Percentiles rank a stretch among this genome's conserved stretches.
Conservation (phyloP, 768 basidiomycete species). For the Kwoniella sp. region DNA sequence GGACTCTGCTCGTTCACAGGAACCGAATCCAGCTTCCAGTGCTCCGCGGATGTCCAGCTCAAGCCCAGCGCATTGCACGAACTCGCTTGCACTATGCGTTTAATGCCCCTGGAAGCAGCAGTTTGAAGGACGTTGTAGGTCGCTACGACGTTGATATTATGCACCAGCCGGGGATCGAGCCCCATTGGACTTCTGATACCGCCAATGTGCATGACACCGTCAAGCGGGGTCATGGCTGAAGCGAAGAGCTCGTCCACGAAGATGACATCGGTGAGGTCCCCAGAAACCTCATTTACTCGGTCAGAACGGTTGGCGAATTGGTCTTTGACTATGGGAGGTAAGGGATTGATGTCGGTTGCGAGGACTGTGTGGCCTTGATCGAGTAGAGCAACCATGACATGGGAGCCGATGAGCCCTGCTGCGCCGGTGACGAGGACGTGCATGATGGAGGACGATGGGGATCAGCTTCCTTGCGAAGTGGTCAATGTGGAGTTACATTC, state of each 20-base stretch:
- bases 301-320: constrained; percentile 3
- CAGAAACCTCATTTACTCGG: constrained; percentile 11
- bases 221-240: constrained; percentile 5
- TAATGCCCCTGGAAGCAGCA: constrained; percentile 35
- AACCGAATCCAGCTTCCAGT: constrained; percentile 36
- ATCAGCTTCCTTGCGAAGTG: too few relatives aligned
- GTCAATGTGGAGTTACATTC: too few relatives aligned
- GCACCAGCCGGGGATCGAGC: constrained; percentile 32
- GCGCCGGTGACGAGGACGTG: constrained; percentile 47
- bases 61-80: constrained; percentile 47
- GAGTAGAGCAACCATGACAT: constrained; percentile 31
- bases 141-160: constrained; percentile 45
- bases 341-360: constrained; percentile 35
- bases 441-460: constrained; percentile 17
- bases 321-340: constrained; percentile 1
- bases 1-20: constrained; percentile 41
- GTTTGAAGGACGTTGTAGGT: constrained; percentile 50
- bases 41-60: constrained; percentile 28
- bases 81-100: constrained; percentile 48
- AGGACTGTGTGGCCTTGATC: constrained; percentile 34
- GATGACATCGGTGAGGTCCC: constrained; percentile 22
- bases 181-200: constrained; percentile 42
- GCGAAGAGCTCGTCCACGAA: constrained; percentile 27
- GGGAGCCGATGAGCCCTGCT: constrained; percentile 35
- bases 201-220: constrained; percentile 47